Base-by-base conservation (phyloP, 805 yeast genomes). In the Wickerhamiella hasegawae region DNA sequence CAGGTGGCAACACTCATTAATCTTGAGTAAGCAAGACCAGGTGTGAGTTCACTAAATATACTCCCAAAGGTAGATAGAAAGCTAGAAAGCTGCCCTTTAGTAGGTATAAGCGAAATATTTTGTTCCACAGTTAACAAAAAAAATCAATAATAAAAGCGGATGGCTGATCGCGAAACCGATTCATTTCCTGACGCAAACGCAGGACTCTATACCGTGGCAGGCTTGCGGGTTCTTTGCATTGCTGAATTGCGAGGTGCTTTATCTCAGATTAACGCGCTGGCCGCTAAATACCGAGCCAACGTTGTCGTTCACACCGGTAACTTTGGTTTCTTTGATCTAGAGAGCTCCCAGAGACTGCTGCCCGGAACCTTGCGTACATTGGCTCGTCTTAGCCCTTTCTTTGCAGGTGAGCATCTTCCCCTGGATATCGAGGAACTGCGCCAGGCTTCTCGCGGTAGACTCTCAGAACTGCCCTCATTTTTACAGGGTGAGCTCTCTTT, bases 251-350 rank as follows among this genome's bases (percentile, higher is more conserved):
- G 78, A 19, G 79, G 65, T 6, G 63, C 69, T 37, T 51, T 74
- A 18, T 54, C 69, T 1, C 51, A 58, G 10, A 46, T 73, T 39
- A 73, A 74, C 48, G 54, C 49, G 21, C 59, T 74, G 22, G 78
- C 75, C 0, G 41, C 39, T 5, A 48, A 55, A 32, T 60, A 66
- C 41, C 39, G 54, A 1, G 79, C 78, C 3, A 63, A 65, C 28
- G 45, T 68, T 17, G 65, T 77, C 19, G 60, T 77, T 11, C 84
- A 77, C 48, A 73, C 82, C 3, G 85, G 87, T n/a, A 75, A 73
- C 40, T 78, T 77, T 58, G 92, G 92, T 10, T 76, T 79, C 50
- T 71, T 78, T 56, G 79, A 77, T 46, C 56, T 56, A 24, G 67
- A 65, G 14, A 68, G 78, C 29, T 62, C 76, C 5, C 58, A 53